phyloP scores from a whole-genome alignment of 768 basidiomycete genomes.

The Panellus pusillus region DNA sequence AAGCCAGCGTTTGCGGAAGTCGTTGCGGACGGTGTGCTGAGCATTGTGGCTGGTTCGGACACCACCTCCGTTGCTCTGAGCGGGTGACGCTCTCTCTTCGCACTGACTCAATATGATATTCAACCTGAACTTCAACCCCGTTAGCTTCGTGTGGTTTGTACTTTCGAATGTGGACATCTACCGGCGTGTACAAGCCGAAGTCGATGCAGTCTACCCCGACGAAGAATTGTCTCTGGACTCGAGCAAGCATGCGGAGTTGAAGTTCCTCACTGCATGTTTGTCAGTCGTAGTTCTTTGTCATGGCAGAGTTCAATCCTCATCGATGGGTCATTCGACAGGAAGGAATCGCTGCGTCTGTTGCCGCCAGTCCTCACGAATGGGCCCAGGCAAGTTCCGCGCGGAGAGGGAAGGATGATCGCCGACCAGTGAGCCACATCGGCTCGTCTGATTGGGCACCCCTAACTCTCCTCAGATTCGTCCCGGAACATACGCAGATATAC shows the following conservation, averaged over 20 bases:
- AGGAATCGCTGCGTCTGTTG: conserved; percentile 50
- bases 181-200: conserved; percentile 32
- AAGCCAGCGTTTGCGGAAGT: conserved; percentile 34
- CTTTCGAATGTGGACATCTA: conserved; percentile 30
- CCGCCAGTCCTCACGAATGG: conserved; percentile 47
- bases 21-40: conserved; percentile 36
- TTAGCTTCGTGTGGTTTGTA: conserved; percentile 33
- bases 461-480: conserved; percentile 37
- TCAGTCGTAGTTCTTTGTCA: conserved; percentile 19
- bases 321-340: conserved; percentile 30
- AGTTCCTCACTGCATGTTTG: conserved; percentile 36
- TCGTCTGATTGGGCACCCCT: neutral
- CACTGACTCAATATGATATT: neutral
- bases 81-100: neutral
- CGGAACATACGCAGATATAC: conserved; percentile 44
- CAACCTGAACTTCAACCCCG: neutral
- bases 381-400: conserved; percentile 30
- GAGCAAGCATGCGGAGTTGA: conserved; percentile 28
- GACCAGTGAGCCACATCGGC: neutral
- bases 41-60: conserved; percentile 43
- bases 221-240: conserved; percentile 26
- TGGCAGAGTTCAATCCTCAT: neutral
- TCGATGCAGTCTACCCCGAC: conserved; percentile 27
- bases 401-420: neutral
- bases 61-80: conserved; percentile 35